Base-by-base conservation (phyloP, 495 filamentous ascomycete species). In the Hyphodiscus hymeniophilus region DNA sequence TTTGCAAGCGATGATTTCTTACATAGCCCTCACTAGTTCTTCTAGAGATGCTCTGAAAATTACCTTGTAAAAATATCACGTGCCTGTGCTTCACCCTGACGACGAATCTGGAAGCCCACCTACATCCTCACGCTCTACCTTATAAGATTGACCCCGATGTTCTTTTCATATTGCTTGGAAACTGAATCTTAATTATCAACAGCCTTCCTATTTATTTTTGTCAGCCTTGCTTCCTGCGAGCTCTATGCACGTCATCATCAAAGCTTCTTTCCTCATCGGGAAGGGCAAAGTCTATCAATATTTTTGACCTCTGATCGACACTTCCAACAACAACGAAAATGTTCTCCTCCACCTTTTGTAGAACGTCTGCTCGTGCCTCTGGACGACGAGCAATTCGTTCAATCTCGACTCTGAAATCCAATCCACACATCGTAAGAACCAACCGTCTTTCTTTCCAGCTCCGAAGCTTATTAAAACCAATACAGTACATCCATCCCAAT, bases 371-470 rank as follows among this genome's bases (percentile, higher is more conserved):
- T 6, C 18, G 21, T 23, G 20, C 39, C 5, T 23, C 47, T 11
- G 7, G 45, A 20, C 39, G 6, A 28, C 48, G 24, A 12, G 23
- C 44, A 18, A 22, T 50, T 10, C 45, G 56, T 21, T 53, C 38
- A 42, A 53, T 82, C 22, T 77, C 77, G 15, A 80, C 77, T 2
- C 60, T 80, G 8, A 62, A 71, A 47, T 66, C 65, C n/a, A 68
- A 76, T 50, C 67, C 76, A 39, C 59, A 80, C 57, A 77, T 80
- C 24, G 65, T 68, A 60, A 17, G 34, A 16, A 11, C 26, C 35
- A 48, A 28, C 35, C 38, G 16, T 41, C 28, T 34, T 21, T 7
- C 24, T 10, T 35, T 42, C 38, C 3, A 28, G 4, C 39, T 1
- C 38, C 8, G 2, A 17, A 17, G n/a, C 16, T 10, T 28, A 10